Conservation (phyloP, 768 basidiomycete species). For the Xerocomellus amylosporus region DNA sequence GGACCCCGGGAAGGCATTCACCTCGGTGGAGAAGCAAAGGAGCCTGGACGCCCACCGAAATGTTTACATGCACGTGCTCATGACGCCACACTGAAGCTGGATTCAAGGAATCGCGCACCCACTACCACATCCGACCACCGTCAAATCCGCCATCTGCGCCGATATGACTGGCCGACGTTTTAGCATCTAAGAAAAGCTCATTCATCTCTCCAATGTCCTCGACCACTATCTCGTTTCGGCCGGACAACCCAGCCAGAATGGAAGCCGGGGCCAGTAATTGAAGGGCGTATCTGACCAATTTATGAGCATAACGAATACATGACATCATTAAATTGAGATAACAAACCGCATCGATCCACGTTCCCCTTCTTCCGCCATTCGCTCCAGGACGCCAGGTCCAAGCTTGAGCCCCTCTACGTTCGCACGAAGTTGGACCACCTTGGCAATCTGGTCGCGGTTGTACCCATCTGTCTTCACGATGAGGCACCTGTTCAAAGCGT, state of each 20-base stretch:
- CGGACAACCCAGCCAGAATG: constrained; percentile 75
- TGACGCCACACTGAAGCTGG: constrained; percentile 3
- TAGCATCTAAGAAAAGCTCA: constrained; percentile 93
- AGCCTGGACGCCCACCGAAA: background rate
- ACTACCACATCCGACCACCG: constrained; percentile 33
- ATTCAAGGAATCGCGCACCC: constrained; percentile 4
- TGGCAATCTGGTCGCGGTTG: constrained; percentile 76
- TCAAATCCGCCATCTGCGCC: constrained; percentile 38
- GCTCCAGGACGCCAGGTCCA: constrained; percentile 72
- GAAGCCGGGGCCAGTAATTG: constrained; percentile 90
- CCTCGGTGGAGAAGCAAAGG: background rate
- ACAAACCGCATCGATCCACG: constrained; percentile 74
- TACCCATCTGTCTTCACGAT: constrained; percentile 93
- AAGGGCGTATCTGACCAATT: constrained; percentile 67
- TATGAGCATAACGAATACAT: constrained; percentile 10
- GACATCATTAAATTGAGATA: constrained; percentile 3
- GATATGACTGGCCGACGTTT: constrained; percentile 64
- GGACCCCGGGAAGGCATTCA: background rate
- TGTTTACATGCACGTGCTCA: constrained; percentile 9
- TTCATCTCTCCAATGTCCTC: constrained; percentile 95
- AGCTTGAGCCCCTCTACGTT: constrained; percentile 83
- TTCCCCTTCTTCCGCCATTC: constrained; percentile 78
- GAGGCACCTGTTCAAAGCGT: constrained; percentile 59
- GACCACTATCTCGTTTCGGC: constrained; percentile 74
- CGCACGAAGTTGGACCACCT: constrained; percentile 83